Evolutionary conservation across 768 basidiomycete species (phyloP).

Genomic region (Lactarius evosmus): DNA sequence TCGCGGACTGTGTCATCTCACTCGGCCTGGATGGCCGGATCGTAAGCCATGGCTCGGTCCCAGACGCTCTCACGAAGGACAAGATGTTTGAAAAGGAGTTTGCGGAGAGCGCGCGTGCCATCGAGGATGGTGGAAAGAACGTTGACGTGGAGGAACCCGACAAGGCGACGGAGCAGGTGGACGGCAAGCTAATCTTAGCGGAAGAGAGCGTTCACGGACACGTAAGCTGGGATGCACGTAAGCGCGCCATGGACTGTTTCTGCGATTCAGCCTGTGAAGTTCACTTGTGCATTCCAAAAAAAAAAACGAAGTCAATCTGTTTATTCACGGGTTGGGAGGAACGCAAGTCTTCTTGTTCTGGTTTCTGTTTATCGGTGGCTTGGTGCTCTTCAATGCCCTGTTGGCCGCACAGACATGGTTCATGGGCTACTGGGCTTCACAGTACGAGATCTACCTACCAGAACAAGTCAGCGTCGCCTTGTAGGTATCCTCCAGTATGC

Average conservation of each 20-base stretch:
- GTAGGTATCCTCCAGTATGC: conserved; percentile 34
- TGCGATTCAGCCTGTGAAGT: not conserved
- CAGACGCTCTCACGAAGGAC: conserved; percentile 45
- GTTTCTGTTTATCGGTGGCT: conserved; percentile 28
- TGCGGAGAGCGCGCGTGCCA: conserved; percentile 28
- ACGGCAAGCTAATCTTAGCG: conserved; percentile 57
- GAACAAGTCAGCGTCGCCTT: conserved; percentile 37
- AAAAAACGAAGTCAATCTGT: conserved; percentile 38
- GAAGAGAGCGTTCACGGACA: conserved; percentile 63
- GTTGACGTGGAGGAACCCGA: conserved; percentile 29
- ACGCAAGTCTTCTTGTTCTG: conserved; percentile 35
- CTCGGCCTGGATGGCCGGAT: conserved; percentile 53
- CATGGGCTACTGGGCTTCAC: conserved; percentile 45
- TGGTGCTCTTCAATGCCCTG: conserved; percentile 30
- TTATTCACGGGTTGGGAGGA: conserved; percentile 32
- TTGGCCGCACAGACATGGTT: conserved; percentile 39
- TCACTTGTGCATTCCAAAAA: conserved; percentile 26
- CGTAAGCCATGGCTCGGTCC: conserved; percentile 47
- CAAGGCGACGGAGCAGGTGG: conserved; percentile 30
- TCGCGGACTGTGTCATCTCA: conserved; percentile 56
- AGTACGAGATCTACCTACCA: conserved; percentile 38
- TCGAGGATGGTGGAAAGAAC: conserved; percentile 32
- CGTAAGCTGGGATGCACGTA: conserved; percentile 47
- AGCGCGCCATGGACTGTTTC: conserved; percentile 22
- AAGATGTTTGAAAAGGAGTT: conserved; percentile 34